These are phyloP conservation scores for Vachellia collinsii DNA, from an alignment of 306 rosid species.

Conservation along the genomic window DNA sequence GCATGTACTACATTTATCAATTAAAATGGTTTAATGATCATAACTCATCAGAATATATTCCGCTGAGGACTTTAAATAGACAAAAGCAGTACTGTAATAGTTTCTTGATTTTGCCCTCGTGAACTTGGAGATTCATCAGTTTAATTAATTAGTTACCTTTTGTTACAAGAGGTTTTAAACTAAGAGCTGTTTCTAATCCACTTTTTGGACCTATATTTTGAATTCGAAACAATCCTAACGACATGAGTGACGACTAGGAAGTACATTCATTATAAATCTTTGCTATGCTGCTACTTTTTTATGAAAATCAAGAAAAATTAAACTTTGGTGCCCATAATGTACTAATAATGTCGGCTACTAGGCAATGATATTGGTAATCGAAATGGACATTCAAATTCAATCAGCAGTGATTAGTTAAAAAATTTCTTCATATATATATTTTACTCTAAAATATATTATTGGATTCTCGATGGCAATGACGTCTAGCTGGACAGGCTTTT, in stretches of 20 bases:
- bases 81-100: background rate
- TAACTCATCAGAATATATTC: background rate
- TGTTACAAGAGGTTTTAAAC: background rate
- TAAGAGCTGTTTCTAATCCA: background rate
- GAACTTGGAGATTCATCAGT: background rate
- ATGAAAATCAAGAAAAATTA: background rate
- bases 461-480: background rate
- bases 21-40: background rate
- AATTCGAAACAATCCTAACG: background rate
- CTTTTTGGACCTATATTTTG: background rate
- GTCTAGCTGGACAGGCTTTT: background rate
- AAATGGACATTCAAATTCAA: background rate
- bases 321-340: constrained; percentile 1
- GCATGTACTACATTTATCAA: background rate
- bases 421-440: background rate
- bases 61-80: background rate
- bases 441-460: background rate
- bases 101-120: background rate
- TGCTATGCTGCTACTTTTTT: background rate
- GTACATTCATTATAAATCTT: background rate
- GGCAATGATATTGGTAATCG: background rate
- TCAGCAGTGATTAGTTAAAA: background rate
- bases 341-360: constrained; percentile 1
- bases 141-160: background rate
- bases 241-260: background rate